Evolutionary conservation across 2,329 filamentous ascomycete genomes (phyloP).

Genomic region (Calonectria pauciramosa): DNA sequence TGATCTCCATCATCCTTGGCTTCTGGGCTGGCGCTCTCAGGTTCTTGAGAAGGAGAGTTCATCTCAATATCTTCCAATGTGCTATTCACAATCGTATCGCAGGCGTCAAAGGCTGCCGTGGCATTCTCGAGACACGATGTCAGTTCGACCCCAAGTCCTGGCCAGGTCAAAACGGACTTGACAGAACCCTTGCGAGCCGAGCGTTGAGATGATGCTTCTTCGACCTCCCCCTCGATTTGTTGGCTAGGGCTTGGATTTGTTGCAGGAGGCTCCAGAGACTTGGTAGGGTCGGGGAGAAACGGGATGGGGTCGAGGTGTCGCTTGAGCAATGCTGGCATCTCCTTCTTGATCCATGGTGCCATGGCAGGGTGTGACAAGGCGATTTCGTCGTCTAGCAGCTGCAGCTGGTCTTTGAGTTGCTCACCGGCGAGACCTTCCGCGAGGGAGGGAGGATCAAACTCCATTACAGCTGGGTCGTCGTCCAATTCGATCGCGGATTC

Average conservation of each 20-base stretch:
- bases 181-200: constrained; percentile 23
- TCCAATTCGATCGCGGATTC: constrained; percentile 77
- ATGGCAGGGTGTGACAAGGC: constrained; percentile 73
- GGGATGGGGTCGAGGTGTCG: constrained; percentile 73
- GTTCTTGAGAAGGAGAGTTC: constrained; percentile 34
- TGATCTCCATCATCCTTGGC: constrained; percentile 24
- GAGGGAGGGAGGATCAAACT: constrained; percentile 73
- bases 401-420: constrained; percentile 69
- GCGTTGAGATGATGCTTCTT: constrained; percentile 38
- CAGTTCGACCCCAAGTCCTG: constrained; percentile 51
- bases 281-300: constrained; percentile 69
- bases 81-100: constrained; percentile 45
- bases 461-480: constrained; percentile 73
- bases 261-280: constrained; percentile 50
- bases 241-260: constrained; percentile 32
- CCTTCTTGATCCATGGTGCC: constrained; percentile 66
- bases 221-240: constrained; percentile 27
- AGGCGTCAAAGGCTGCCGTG: constrained; percentile 46
- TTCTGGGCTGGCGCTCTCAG: constrained; percentile 32
- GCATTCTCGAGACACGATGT: constrained; percentile 50
- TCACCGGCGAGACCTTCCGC: constrained; percentile 75
- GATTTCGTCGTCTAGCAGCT: constrained; percentile 67
- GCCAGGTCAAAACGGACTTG: constrained; percentile 48
- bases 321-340: constrained; percentile 65
- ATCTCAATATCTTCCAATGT: constrained; percentile 44